Percentiles rank a stretch among this genome's conserved stretches.
Evolutionary conservation across 2,329 filamentous ascomycete species (phyloP).

Genomic region (Xylaria polymorpha): DNA sequence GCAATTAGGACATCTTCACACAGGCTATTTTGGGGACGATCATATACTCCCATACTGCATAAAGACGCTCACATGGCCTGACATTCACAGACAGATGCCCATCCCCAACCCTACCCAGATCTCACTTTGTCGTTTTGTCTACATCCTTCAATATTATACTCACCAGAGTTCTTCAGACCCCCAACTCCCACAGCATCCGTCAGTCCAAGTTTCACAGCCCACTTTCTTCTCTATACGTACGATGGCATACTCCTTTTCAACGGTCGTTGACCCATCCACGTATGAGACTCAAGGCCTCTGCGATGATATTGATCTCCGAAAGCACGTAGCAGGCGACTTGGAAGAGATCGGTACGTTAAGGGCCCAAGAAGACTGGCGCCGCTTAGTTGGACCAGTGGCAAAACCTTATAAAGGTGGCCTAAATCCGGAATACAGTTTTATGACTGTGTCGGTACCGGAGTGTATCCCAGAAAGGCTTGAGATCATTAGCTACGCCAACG

Average conservation of each 20-base stretch:
- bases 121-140: not conserved
- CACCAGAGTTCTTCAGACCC: not conserved
- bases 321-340: not conserved
- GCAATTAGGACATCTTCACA: not conserved
- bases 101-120: not conserved
- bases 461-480: not conserved
- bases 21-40: not conserved
- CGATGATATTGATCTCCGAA: not conserved
- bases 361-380: conserved; percentile 1
- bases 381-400: not conserved
- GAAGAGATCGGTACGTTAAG: not conserved
- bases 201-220: not conserved
- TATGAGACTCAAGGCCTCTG: conserved; percentile 6
- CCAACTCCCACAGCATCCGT: not conserved
- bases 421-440: not conserved
- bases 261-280: not conserved
- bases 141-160: not conserved
- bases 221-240: not conserved
- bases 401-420: conserved; percentile 1
- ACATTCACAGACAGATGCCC: not conserved
- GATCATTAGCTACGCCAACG: not conserved
- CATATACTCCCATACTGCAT: not conserved
- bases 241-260: not conserved
- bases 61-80: not conserved
- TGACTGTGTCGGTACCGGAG: not conserved